Percentiles rank a stretch among this genome's conserved stretches.
Conservation (phyloP, 2,329 filamentous ascomycete genomes). For the Fusarium sp. region DNA sequence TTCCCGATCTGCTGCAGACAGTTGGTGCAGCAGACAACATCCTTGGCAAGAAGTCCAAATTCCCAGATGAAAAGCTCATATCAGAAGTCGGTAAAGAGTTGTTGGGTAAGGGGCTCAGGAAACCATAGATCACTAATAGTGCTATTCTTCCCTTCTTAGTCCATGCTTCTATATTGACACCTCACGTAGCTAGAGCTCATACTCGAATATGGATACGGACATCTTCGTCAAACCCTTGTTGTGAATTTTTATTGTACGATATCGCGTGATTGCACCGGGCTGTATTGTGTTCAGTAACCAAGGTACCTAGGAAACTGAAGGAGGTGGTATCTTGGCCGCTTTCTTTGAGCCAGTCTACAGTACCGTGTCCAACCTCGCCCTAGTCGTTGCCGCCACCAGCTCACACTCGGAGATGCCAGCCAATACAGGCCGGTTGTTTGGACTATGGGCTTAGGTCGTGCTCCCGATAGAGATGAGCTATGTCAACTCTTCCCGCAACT, state of each 20-base stretch:
- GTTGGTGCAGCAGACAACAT: constrained; percentile 79
- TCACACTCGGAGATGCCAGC: not conserved
- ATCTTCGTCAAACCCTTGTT: not conserved
- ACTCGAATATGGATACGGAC: not conserved
- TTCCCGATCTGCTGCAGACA: constrained; percentile 80
- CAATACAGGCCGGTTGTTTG: not conserved
- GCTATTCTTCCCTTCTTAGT: not conserved
- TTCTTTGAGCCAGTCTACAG: not conserved
- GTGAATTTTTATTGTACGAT: not conserved
- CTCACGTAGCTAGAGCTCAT: not conserved
- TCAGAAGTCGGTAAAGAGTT: constrained; percentile 62
- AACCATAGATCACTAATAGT: constrained; percentile 30
- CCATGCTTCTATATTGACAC: not conserved
- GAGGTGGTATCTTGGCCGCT: not conserved
- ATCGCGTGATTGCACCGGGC: not conserved
- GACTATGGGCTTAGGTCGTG: not conserved
- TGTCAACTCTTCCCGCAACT: not conserved
- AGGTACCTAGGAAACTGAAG: too few relatives aligned
- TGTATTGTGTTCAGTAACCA: not conserved
- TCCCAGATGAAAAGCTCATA: constrained; percentile 67
- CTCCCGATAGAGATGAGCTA: not conserved
- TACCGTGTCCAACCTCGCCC: not conserved
- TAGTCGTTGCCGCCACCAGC: not conserved
- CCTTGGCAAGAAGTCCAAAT: constrained; percentile 62
- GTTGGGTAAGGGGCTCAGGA: constrained; percentile 60